These are phyloP conservation scores for Populus hybrid DNA, from an alignment of 441 rosid genomes.

Conservation along the genomic window DNA sequence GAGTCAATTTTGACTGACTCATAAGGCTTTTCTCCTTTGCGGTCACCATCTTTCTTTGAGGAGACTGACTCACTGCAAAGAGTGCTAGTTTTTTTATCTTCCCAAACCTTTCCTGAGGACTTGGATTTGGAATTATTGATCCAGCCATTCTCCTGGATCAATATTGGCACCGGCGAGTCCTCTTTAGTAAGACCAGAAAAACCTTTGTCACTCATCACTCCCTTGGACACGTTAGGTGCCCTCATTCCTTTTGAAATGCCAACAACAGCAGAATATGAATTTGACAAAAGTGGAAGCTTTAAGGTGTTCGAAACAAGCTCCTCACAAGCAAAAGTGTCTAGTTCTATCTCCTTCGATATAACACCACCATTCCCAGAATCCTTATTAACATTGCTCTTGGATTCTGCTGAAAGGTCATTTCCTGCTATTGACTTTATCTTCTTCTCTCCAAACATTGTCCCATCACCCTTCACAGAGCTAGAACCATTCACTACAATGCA, in stretches of 20 bases:
- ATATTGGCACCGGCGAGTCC: slow-evolving; percentile 28
- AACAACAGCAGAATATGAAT: slow-evolving; percentile 31
- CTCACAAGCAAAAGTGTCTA: slow-evolving; percentile 47
- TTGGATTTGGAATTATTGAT: slow-evolving; percentile 46
- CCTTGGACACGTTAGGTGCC: slow-evolving; percentile 32
- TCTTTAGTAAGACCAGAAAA: slow-evolving; percentile 36
- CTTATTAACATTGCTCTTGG: slow-evolving; percentile 38
- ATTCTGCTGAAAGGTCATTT: slow-evolving; percentile 32
- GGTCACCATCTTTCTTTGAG: slow-evolving; percentile 44
- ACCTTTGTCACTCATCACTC: too few relatives aligned
- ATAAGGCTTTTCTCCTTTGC: slow-evolving; percentile 41
- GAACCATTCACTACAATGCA: slow-evolving; percentile 27
- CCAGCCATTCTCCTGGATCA: slow-evolving; percentile 39
- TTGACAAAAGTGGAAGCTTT: slow-evolving; percentile 70
- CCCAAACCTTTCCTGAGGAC: slow-evolving; percentile 48
- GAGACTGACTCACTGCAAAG: slow-evolving; percentile 35
- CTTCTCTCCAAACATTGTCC: slow-evolving; percentile 44
- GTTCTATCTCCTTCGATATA: slow-evolving; percentile 37
- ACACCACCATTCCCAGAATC: slow-evolving; percentile 32
- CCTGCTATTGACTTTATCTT: slow-evolving; percentile 43
- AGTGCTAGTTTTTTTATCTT: slow-evolving; percentile 47
- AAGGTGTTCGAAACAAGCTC: slow-evolving; percentile 68
- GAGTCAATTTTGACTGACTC: slow-evolving; percentile 33
- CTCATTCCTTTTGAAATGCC: slow-evolving; percentile 32
- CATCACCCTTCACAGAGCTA: slow-evolving; percentile 40